Base-by-base conservation (phyloP, 2,329 filamentous ascomycete species). In the Penicillium sclerotiorum region DNA sequence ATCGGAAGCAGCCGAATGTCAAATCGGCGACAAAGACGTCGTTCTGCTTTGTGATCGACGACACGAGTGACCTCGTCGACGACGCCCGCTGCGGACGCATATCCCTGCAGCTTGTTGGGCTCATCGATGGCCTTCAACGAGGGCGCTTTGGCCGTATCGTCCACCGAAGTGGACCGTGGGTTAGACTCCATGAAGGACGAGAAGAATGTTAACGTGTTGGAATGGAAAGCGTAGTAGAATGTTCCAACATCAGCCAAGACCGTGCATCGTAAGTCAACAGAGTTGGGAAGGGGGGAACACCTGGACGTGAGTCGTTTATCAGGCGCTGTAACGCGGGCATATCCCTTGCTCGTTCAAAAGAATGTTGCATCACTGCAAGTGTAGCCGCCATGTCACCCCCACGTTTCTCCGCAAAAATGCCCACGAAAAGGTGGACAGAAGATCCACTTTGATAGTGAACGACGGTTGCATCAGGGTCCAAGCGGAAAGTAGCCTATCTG, bases 21-120 rank as follows among this genome's bases (percentile, higher is more conserved):
- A 56, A 85, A 80, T 54, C 82, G 82, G 63, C 77, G 76, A 45
- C 80, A 78, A 12, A 85, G 68, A 20, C 67, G 67, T 28, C 74
- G 63, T 55, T 80, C 78, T 6, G 76, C 76, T 38, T 72, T 69
- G 30, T 73, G 70, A 53, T 78, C 76, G 25, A 77, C 56, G 5
- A 71, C 65, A 15, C 59, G 60, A 9, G 65, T 65, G 37, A 66
- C 59, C 51, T 69, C 66, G 7, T 61, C 60, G 2, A 63, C 45
- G 2, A 59, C 43, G 4, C 59, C 61, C 0, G 57, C 53, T 1
- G 50, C 53, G 5, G 57, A 62, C 17, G 35, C 50, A 56, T 57
- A 57, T 8, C 50, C 47, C 25, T 59, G 55, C 2, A 61, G 18
- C 30, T 54, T 62, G 8, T 51, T 48, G 15, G 57, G 46, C 43